Evolutionary conservation across 2,329 filamentous ascomycete species (phyloP).

Genomic region (Huntiella decipiens): DNA sequence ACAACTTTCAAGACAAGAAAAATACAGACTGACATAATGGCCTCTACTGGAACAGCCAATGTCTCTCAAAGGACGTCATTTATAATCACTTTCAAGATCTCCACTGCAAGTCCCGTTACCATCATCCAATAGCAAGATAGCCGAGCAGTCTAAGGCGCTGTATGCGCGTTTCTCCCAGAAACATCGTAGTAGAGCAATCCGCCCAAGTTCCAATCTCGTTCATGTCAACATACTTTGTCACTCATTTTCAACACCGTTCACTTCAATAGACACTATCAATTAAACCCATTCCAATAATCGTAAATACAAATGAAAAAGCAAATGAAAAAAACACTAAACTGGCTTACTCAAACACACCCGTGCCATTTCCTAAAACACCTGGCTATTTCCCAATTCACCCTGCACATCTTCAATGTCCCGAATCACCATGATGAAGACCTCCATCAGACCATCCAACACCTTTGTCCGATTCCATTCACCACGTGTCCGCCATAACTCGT

Average conservation of each 20-base stretch:
- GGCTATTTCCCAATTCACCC: constrained; percentile 25
- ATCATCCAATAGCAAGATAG: constrained; percentile 7
- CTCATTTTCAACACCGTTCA: background rate
- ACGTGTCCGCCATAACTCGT: constrained; percentile 63
- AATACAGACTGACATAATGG: too few relatives aligned
- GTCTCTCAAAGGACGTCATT: background rate
- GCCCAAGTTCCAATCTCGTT: constrained; percentile 15
- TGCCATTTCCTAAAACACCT: constrained; percentile 13
- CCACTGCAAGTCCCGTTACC: too few relatives aligned
- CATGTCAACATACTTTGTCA: constrained; percentile 16
- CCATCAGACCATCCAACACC: constrained; percentile 43
- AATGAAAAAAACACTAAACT: background rate
- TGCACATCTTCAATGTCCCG: constrained; percentile 43
- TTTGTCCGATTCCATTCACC: constrained; percentile 67
- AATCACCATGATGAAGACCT: constrained; percentile 59
- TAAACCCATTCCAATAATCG: background rate
- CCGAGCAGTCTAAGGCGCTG: constrained; percentile 9
- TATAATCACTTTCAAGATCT: too few relatives aligned
- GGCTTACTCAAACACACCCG: too few relatives aligned
- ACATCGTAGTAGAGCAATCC: constrained; percentile 11
- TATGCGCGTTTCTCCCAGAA: constrained; percentile 4
- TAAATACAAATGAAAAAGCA: background rate
- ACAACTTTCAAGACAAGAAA: too few relatives aligned
- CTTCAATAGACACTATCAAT: too few relatives aligned
- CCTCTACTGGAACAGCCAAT: too few relatives aligned